Evolutionary conservation across 805 yeast species (phyloP), one percentile per base, ranked within the genome.

Genomic region (Schwanniomyces vanrijiae): DNA sequence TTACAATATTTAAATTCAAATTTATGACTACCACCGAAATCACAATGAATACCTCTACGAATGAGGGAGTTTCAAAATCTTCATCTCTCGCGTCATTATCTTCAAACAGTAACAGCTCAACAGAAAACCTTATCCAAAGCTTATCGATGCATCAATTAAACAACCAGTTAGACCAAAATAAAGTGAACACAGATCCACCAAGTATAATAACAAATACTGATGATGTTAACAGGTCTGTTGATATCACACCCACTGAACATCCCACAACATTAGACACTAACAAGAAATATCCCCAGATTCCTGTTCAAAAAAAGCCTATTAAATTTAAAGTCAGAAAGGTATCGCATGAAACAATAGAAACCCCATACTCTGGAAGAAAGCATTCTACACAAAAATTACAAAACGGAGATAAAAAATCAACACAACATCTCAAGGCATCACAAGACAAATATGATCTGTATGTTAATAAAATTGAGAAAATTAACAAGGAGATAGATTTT

Each of bases 401-500:
- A 19, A 25, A 18, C 18, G 25, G 14, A 10, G 43, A 47, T 2
- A 9, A 40, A 3, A 50, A 48, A 43, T 51, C 52, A 13, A 29
- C 43, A 16, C 37, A 49, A 18, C 55, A 58, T 46, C 42, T 64
- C 37, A 55, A 53, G 20, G 44, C 51, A 11, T 57, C 66, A 10
- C 75, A 72, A 56, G 52, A 53, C 35, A 69, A 68, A 50, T 68
- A 68, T 48, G 75, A 71, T 42, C 62, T 55, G 47, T 67, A 64
- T 44, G 59, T 51, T 20, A 53, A 52, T 25, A 57, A 66, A 28
- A 64, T 70, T n/a, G 58, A 46, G 22, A 73, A 72, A 48, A 71
- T 73, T 40, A 58, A 69, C 14, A 71, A 72, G 55, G 78, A 73
- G 45, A 64, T 73, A 19, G 56, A 53, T 13, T 73, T 71, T 48